phyloP scores from a whole-genome alignment of 768 basidiomycete genomes.

The Pisolithus albus region DNA sequence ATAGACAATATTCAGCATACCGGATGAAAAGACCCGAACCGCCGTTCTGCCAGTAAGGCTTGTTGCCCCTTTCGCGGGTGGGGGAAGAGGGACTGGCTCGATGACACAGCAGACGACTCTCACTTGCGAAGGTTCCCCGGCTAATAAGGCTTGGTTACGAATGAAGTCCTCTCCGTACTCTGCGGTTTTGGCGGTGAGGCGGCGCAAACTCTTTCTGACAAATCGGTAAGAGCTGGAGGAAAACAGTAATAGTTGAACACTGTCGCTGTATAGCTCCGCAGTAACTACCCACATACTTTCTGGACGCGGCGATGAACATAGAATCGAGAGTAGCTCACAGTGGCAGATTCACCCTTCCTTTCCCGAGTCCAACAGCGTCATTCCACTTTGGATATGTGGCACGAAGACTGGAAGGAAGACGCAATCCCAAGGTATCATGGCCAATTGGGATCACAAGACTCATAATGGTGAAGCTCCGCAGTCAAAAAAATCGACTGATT shows the following conservation, averaged over 20 bases:
- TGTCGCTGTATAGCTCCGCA: not conserved
- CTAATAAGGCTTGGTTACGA: conserved; percentile 37
- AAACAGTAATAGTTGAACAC: not conserved
- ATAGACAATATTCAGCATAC: conserved; percentile 74
- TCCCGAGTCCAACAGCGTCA: conserved; percentile 88
- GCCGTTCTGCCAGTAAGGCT: no score
- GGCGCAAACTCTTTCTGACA: conserved; percentile 77
- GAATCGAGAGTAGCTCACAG: conserved; percentile 87
- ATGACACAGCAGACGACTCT: conserved; percentile 67
- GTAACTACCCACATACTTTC: conserved; percentile 51
- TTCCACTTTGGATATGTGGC: conserved; percentile 89
- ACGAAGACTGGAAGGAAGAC: conserved; percentile 70
- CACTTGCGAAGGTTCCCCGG: conserved; percentile 38
- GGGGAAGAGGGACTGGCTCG: no score
- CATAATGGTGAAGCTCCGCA: not conserved
- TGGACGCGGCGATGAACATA: conserved; percentile 83
- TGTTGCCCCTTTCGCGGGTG: no score
- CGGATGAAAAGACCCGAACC: conserved; percentile 88
- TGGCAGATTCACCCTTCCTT: conserved; percentile 84
- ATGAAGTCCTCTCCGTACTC: conserved; percentile 73
- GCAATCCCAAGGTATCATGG: conserved; percentile 32
- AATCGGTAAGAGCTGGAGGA: conserved; percentile 60
- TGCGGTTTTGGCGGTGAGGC: conserved; percentile 66
- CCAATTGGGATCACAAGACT: not conserved
- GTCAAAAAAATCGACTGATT: no score